Base-by-base conservation (phyloP, 2,329 filamentous ascomycete genomes). In the Alternaria infectoria region DNA sequence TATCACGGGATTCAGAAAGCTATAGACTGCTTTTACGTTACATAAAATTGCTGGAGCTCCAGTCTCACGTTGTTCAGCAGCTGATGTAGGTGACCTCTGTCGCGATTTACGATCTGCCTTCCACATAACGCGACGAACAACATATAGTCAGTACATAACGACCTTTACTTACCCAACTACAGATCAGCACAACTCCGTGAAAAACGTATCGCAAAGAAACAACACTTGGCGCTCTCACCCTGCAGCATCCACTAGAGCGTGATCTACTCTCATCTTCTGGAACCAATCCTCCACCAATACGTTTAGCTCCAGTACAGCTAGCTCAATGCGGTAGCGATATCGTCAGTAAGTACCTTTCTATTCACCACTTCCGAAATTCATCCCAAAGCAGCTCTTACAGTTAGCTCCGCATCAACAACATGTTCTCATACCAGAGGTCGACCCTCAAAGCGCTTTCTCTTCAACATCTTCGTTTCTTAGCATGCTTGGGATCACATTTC, bases 301-400 rank as follows among this genome's bases (percentile, higher is more conserved):
- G 23, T 61, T 40, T 17, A 17, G 26, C 36, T 30, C 49, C 43
- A 28, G 32, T 47, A 54, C 40, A 63, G 17, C 55, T 57, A 58
- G 54, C 52, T 63, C 52, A 43, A 70, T 70, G 68, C 57, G 62
- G 68, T 65, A 64, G 59, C 57, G 40, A 65, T 25, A 44, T 19
- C 49, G 12, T 40, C 50, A 54, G 68, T 69, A 40, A 67, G 66
- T 63, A 21, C 12, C 6, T 32, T n/a, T 17, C 50, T 3, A 26
- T 10, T 44, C 36, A 12, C 17, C 13, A 59, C n/a, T 46, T 12
- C n/a, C 19, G 7, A 21, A 44, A 12, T 11, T n/a, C 8, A 13
- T 43, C n/a, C 12, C 10, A 17, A 19, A 56, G 47, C 19, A 46
- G 10, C 15, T 32, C 15, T 49, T 17, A 19, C n/a, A 30, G 25